Evolutionary conservation across 176 grass and related monocot genomes (phyloP).

Genomic region (Dactylis glomerata): DNA sequence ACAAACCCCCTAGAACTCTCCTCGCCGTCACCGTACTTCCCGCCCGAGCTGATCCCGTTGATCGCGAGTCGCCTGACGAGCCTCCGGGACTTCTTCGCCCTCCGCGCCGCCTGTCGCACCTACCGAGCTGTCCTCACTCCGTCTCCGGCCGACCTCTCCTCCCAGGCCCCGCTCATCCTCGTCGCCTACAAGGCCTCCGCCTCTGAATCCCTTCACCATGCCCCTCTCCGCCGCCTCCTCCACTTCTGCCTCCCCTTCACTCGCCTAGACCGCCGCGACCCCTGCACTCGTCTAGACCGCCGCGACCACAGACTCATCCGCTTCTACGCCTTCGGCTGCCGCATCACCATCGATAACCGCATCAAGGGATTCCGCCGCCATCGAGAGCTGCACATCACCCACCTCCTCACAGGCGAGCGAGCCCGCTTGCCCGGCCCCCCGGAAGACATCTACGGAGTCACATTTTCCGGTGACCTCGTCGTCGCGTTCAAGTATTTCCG

Average conservation of each 20-base stretch:
- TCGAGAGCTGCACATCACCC: too few relatives aligned
- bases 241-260: not conserved
- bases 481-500: too few relatives aligned
- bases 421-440: too few relatives aligned
- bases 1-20: not conserved
- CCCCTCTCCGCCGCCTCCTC: not conserved
- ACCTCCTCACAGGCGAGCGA: too few relatives aligned
- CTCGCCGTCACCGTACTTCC: not conserved
- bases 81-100: not conserved
- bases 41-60: not conserved
- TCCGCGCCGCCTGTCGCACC: not conserved
- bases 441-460: too few relatives aligned
- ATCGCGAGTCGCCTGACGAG: not conserved
- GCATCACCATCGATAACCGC: not conserved
- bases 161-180: not conserved
- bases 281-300: too few relatives aligned
- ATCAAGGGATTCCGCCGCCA: not conserved
- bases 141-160: not conserved
- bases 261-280: not conserved
- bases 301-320: too few relatives aligned
- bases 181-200: not conserved
- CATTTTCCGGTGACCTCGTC: too few relatives aligned
- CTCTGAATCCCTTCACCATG: not conserved
- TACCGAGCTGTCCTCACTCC: not conserved
- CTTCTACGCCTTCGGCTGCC: constrained; percentile 27